phyloP scores from a whole-genome alignment of 805 yeast species.

The Ogataea degrootiae region DNA sequence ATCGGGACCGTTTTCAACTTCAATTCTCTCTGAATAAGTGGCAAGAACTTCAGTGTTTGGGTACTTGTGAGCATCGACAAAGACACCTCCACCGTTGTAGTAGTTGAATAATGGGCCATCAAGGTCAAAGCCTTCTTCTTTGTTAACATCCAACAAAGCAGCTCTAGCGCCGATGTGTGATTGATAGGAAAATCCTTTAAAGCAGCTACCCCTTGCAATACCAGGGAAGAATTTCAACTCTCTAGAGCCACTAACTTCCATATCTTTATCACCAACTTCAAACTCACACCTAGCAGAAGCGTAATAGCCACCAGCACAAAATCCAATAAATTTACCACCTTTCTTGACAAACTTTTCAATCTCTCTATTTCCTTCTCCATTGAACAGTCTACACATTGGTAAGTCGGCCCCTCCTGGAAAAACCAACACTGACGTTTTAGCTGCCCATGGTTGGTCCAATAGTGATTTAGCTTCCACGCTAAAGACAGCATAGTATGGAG shows the following conservation, averaged over 20 bases:
- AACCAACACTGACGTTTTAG: slow-evolving; percentile 73
- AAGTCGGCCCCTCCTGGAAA: slow-evolving; percentile 97
- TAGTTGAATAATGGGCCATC: slow-evolving; percentile 37
- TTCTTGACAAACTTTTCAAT: slow-evolving; percentile 60
- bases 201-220: slow-evolving; percentile 74
- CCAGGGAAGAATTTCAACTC: slow-evolving; percentile 85
- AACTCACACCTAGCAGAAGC: slow-evolving; percentile 75
- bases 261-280: slow-evolving; percentile 60
- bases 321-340: slow-evolving; percentile 84
- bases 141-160: slow-evolving; percentile 38
- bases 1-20: slow-evolving; percentile 36
- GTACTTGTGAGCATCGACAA: slow-evolving; percentile 65
- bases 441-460: slow-evolving; percentile 81
- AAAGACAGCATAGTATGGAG: slow-evolving; percentile 85
- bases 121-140: slow-evolving; percentile 27
- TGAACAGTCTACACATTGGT: slow-evolving; percentile 71
- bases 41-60: slow-evolving; percentile 71
- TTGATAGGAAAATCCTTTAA: slow-evolving; percentile 73
- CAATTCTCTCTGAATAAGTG: slow-evolving; percentile 50
- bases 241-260: slow-evolving; percentile 84
- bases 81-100: slow-evolving; percentile 88
- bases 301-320: slow-evolving; percentile 95
- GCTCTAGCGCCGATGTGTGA: slow-evolving; percentile 74
- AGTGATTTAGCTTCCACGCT: slow-evolving; percentile 61
- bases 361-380: slow-evolving; percentile 60